A percentile compares a stretch with the other conserved stretches of the same genome.
Conservation (phyloP, 257 asterid species). For the Prunella vulgaris region DNA sequence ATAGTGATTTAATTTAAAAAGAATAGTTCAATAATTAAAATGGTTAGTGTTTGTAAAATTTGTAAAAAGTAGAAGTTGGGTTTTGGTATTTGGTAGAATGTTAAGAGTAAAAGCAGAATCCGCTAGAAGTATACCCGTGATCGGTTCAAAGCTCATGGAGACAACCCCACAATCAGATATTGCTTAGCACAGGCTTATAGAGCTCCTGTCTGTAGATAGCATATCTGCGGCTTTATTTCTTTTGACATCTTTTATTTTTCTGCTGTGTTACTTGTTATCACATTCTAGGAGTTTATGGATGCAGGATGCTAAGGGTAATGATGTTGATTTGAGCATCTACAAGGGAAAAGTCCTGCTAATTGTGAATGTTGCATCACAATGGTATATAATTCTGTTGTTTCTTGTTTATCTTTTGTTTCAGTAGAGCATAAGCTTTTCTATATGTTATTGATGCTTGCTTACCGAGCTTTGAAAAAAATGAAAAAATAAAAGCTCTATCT, state of each 20-base stretch:
- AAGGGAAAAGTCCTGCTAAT: constrained; percentile 59
- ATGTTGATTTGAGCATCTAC: constrained; percentile 45
- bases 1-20: too few species aligned
- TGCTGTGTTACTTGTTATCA: background rate
- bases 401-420: background rate
- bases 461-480: background rate
- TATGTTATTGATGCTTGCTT: background rate
- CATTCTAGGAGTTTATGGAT: background rate
- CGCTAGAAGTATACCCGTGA: too few species aligned
- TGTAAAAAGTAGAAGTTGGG: too few species aligned
- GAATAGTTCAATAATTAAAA: too few species aligned
- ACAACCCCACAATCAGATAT: background rate
- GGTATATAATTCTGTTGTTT: constrained; percentile 32
- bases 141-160: too few species aligned
- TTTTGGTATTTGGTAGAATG: too few species aligned
- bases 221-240: background rate
- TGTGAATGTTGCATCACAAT: constrained; percentile 72
- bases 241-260: background rate
- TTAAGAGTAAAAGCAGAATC: too few species aligned
- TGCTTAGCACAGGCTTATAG: background rate
- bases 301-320: constrained; percentile 51
- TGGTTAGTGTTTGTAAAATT: too few species aligned
- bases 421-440: background rate
- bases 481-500: background rate
- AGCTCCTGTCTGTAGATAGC: background rate